phyloP scores from a whole-genome alignment of 129 eudicot species.

The Saussurea involucrata region DNA sequence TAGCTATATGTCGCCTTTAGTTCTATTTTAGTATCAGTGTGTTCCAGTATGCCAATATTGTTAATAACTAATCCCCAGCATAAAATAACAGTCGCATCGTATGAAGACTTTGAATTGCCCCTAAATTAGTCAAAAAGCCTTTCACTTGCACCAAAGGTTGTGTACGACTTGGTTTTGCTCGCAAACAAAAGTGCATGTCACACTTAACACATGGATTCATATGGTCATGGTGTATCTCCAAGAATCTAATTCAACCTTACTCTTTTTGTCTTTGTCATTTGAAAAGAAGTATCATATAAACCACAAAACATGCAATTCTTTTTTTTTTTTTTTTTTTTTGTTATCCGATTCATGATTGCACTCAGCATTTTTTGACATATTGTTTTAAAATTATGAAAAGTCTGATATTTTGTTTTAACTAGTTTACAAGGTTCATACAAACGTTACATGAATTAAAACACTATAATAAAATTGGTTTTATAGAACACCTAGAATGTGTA shows the following conservation, averaged over 20 bases:
- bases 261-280: constrained; percentile 15
- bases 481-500: too few species aligned
- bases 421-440: background rate
- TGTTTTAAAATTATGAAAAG: background rate
- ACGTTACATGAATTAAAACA: background rate
- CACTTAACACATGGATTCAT: background rate
- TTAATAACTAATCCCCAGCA: background rate
- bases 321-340: constrained; percentile 18
- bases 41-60: too few species aligned
- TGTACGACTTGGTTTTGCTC: background rate
- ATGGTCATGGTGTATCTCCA: constrained; percentile 14
- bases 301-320: constrained; percentile 32
- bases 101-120: background rate
- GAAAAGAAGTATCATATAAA: constrained; percentile 8
- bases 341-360: constrained; percentile 9
- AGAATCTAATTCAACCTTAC: constrained; percentile 22
- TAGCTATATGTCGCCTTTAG: too few species aligned
- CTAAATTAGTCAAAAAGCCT: background rate
- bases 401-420: background rate
- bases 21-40: background rate
- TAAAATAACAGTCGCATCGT: background rate
- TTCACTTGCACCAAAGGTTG: background rate
- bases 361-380: background rate
- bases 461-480: too few species aligned
- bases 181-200: background rate